A percentile compares a stretch with the other conserved stretches of the same genome.
phyloP scores from a whole-genome alignment of 192 early-diverging fungal species.

The Umbelopsis vinacea region DNA sequence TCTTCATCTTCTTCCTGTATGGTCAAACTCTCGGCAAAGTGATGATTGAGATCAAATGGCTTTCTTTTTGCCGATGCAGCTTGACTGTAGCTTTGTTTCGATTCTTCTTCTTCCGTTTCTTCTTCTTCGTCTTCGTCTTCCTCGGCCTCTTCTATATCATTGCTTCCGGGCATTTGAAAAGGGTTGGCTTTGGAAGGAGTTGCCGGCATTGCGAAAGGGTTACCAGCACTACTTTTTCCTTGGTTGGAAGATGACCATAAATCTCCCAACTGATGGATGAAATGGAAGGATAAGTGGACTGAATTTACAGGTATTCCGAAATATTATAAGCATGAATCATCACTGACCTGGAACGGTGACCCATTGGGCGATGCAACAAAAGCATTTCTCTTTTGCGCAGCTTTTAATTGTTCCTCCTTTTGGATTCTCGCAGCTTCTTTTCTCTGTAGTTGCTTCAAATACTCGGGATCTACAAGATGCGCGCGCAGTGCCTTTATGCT shows the following conservation, averaged over 20 bases:
- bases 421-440: constrained; percentile 38
- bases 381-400: constrained; percentile 18
- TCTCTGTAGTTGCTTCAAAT: constrained; percentile 57
- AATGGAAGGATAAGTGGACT: neutral
- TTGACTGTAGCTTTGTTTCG: neutral
- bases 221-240: neutral
- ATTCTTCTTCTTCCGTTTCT: neutral
- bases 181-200: neutral
- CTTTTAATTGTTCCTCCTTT: constrained; percentile 21
- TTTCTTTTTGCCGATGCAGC: constrained; percentile 23
- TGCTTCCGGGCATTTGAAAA: neutral
- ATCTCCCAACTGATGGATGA: constrained; percentile 13
- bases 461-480: constrained; percentile 66
- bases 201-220: neutral
- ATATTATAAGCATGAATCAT: neutral
- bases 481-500: constrained; percentile 66
- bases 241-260: constrained; percentile 4
- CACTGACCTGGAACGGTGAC: constrained; percentile 10
- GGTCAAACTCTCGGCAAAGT: constrained; percentile 17
- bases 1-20: constrained; percentile 25
- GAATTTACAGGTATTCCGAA: neutral
- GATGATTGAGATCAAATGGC: constrained; percentile 21
- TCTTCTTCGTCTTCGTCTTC: neutral
- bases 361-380: constrained; percentile 6
- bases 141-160: neutral